Conservation (phyloP, 352 stramenopile species). For the Poterioochromonas sp. region DNA sequence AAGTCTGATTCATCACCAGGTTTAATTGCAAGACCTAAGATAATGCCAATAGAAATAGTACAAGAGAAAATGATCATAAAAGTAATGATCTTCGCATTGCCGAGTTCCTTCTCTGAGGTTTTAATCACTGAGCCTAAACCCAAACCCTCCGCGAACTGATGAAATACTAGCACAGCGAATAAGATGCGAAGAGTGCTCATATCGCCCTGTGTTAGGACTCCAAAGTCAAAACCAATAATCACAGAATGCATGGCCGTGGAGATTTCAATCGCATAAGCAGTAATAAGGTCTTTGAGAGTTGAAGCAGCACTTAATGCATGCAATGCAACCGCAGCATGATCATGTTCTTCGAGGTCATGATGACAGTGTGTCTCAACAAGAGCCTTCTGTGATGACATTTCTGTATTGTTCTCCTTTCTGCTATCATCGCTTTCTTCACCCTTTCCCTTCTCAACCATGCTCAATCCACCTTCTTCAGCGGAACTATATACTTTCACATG, state of each 20-base stretch:
- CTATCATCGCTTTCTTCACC: no score
- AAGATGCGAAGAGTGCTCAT: not conserved
- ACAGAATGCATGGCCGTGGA: not conserved
- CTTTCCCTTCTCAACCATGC: no score
- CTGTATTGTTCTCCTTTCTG: no score
- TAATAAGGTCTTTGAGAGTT: not conserved
- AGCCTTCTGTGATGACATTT: no score
- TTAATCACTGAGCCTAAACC: not conserved
- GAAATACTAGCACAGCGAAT: not conserved
- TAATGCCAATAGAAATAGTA: constrained; percentile 1
- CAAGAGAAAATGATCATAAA: constrained; percentile 4
- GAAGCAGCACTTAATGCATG: not conserved
- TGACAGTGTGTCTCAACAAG: no score
- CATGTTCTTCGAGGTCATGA: no score
- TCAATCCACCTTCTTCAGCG: no score
- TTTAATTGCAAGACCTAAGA: not conserved
- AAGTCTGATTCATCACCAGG: no score
- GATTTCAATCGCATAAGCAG: constrained; percentile 11
- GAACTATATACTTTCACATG: no score
- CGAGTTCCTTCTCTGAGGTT: not conserved
- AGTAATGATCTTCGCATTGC: not conserved
- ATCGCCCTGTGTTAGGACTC: not conserved
- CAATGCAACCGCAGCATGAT: not conserved
- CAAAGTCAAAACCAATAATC: not conserved
- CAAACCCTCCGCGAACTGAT: constrained; percentile 11